Conservation (phyloP, 2,329 filamentous ascomycete species). For the Trichoderma arundinaceum region DNA sequence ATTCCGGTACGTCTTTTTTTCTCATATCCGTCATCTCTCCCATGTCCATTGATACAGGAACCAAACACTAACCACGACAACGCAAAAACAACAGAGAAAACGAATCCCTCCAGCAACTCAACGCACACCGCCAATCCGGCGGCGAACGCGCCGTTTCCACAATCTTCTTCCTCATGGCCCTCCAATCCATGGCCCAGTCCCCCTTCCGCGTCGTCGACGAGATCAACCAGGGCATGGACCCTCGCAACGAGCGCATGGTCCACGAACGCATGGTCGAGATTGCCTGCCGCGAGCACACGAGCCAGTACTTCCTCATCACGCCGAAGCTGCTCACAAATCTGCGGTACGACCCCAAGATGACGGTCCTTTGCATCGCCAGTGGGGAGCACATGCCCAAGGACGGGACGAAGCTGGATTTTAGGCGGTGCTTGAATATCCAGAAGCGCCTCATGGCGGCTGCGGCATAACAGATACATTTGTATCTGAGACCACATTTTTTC, state of each 20-base stretch:
- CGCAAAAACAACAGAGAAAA: conserved; percentile 61
- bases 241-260: conserved; percentile 96
- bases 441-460: conserved; percentile 45
- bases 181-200: conserved; percentile 90
- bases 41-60: not conserved
- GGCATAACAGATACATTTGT: not conserved
- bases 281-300: conserved; percentile 81
- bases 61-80: not conserved
- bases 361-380: conserved; percentile 89
- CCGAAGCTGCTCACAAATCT: conserved; percentile 89
- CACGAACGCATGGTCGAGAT: conserved; percentile 99
- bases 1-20: conserved; percentile 71
- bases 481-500: not conserved
- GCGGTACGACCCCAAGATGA: conserved; percentile 89
- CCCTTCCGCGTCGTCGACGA: conserved; percentile 99
- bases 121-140: conserved; percentile 92
- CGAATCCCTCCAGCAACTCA: conserved; percentile 82
- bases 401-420: conserved; percentile 57
- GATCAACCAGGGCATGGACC: conserved; percentile 99
- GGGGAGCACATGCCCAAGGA: conserved; percentile 73
- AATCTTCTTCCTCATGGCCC: conserved; percentile 98
- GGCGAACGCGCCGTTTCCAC: conserved; percentile 96
- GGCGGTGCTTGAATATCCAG: conserved; percentile 52
- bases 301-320: conserved; percentile 94
- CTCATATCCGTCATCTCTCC: conserved; percentile 4